Conservation (phyloP, 768 basidiomycete species). For the Hygrophorus pudorinus region DNA sequence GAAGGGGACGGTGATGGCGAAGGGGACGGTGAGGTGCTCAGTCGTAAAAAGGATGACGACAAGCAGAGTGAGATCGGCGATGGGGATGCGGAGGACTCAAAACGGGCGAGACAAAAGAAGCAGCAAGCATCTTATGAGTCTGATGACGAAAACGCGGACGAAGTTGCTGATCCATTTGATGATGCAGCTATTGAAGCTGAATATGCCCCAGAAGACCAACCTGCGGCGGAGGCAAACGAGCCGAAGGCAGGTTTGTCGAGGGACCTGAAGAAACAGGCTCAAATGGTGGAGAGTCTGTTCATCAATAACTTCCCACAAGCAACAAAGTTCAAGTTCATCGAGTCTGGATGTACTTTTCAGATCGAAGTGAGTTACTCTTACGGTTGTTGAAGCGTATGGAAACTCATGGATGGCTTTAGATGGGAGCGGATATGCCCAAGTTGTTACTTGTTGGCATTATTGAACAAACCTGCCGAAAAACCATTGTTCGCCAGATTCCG, state of each 20-base stretch:
- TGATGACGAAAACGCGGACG: conserved; percentile 51
- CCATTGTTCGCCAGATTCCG: conserved; percentile 83
- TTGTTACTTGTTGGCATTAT: conserved; percentile 89
- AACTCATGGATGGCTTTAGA: conserved; percentile 35
- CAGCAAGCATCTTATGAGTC: conserved; percentile 72
- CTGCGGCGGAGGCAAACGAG: conserved; percentile 16
- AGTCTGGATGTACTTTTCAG: conserved; percentile 61
- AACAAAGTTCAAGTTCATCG: conserved; percentile 63
- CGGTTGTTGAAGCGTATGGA: conserved; percentile 2
- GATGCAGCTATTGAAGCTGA: conserved; percentile 56
- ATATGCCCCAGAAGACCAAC: conserved; percentile 43
- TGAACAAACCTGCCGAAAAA: conserved; percentile 75
- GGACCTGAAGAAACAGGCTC: conserved; percentile 31
- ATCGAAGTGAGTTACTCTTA: conserved; percentile 57
- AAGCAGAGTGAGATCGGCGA: conserved; percentile 71
- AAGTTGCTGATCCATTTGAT: conserved; percentile 38
- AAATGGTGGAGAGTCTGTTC: conserved; percentile 41
- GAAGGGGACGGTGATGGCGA: conserved; percentile 44
- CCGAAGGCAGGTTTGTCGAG: conserved; percentile 2
- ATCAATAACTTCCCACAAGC: conserved; percentile 51
- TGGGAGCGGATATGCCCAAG: conserved; percentile 82
- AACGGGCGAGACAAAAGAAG: conserved; percentile 59
- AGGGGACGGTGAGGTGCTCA: conserved; percentile 23
- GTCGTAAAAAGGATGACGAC: conserved; percentile 36
- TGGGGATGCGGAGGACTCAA: conserved; percentile 73